Evolutionary conservation across 306 rosid genomes (phyloP), one percentile per base, ranked within the genome.

Genomic region (Aeschynomene evenia): DNA sequence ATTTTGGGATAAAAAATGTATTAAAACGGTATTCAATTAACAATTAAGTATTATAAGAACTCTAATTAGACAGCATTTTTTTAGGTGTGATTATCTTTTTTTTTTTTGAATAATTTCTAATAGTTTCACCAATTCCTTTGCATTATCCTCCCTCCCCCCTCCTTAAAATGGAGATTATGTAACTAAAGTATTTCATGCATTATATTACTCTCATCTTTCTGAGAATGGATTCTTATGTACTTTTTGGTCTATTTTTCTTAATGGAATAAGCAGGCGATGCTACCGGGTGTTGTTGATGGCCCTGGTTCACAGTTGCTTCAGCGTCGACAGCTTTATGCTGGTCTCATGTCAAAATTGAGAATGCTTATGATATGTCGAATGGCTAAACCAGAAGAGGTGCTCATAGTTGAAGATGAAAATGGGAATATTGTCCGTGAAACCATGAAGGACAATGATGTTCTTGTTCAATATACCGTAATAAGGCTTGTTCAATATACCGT

Each of bases 361-460:
- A 52, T 89, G 96, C 99, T 95, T 48, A 91, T 95, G 97, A 91
- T 95, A 58, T 88, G 92, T 61, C 96, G 99, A 14, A 95, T 95
- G 99, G 99, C 99, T 18, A 95, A 95, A 80, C 99, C 99, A 16
- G 99, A 95, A 85, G 99, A 95, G 81, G 99, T 95, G 74, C 95
- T 95, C 58, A 95, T 95, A 15, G 97, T 95, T 54, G 99, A 95
- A 77, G 99, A 95, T 77, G 99, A 95, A 75, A 95, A 95, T 59
- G 99, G 99, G 69, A 95, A 95, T 76, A 95, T 95, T 65, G 99
- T 95, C 58, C 94, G 99, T 10, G 99, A 95, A 63, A 91, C 99
- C 60, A 75, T 95, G 92, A 95, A 95, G 87, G 99, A 95, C 83
- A 95, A 95, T 84, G 99, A 95, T 67, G 97, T 91, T 70, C 99